Percentiles rank a stretch among this genome's conserved stretches.
These are phyloP conservation scores for Naganishia kalamii DNA, from an alignment of 768 basidiomycete species.

Conservation along the genomic window DNA sequence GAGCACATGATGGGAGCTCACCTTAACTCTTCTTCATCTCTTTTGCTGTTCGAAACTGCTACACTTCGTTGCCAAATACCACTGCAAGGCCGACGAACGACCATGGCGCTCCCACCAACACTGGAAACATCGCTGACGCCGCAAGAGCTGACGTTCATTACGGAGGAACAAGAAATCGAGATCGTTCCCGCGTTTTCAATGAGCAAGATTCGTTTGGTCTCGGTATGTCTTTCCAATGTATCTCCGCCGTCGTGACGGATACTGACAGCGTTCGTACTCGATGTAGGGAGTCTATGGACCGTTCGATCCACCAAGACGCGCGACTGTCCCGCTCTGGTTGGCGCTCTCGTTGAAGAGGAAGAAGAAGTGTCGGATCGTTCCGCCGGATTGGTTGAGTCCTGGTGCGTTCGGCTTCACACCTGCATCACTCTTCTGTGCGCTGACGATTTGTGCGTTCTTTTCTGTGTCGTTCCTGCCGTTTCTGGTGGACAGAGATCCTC, in stretches of 20 bases:
- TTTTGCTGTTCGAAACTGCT: background rate
- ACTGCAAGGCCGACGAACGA: background rate
- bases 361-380: slow-evolving; percentile 85
- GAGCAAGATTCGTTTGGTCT: slow-evolving; percentile 85
- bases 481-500: slow-evolving; percentile 60
- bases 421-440: background rate
- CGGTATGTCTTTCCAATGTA: slow-evolving; percentile 52
- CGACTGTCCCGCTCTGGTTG: slow-evolving; percentile 90
- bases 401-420: background rate
- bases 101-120: slow-evolving; percentile 71
- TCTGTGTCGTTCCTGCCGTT: background rate
- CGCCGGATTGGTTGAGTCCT: slow-evolving; percentile 75
- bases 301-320: slow-evolving; percentile 75
- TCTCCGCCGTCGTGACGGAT: background rate
- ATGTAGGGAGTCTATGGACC: slow-evolving; percentile 85
- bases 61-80: background rate
- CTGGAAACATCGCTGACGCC: slow-evolving; percentile 70
- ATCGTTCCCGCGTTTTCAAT: slow-evolving; percentile 83
- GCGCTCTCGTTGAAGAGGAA: slow-evolving; percentile 88
- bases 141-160: slow-evolving; percentile 78
- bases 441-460: background rate
- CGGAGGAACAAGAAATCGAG: slow-evolving; percentile 74
- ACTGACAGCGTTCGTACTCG: background rate
- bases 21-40: background rate
- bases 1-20: no score